Percentiles rank a stretch among this genome's conserved stretches.
Evolutionary conservation across 805 yeast species (phyloP).

Genomic region (Nakazawaea sp.): DNA sequence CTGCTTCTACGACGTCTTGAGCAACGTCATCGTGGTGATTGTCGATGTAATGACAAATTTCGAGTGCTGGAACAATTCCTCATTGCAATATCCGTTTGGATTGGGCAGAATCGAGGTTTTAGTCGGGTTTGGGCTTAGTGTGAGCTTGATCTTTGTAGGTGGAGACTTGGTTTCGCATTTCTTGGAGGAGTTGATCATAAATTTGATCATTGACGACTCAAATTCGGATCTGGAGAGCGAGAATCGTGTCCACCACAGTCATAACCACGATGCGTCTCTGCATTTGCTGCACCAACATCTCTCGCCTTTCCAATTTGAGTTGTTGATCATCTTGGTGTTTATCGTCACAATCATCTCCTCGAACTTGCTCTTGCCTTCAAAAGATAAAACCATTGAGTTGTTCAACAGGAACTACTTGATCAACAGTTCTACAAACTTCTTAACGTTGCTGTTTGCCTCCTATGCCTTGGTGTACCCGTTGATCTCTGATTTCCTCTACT

Average conservation of each 20-base stretch:
- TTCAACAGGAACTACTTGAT: conserved; percentile 13
- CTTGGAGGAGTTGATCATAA: conserved; percentile 64
- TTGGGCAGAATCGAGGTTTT: conserved; percentile 85
- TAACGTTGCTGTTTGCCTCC: conserved; percentile 35
- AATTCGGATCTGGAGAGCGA: conserved; percentile 12
- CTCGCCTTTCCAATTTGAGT: conserved; percentile 22
- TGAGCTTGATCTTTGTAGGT: conserved; percentile 85
- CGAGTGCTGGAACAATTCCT: conserved; percentile 82
- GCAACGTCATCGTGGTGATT: conserved; percentile 58
- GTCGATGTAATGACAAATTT: conserved; percentile 86
- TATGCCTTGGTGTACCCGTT: conserved; percentile 36
- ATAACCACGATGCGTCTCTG: conserved; percentile 12
- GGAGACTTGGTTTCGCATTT: conserved; percentile 82
- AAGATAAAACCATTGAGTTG: conserved; percentile 17
- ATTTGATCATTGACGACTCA: conserved; percentile 26
- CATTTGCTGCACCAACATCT: conserved; percentile 14
- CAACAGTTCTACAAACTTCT: conserved; percentile 23
- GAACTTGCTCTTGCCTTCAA: conserved; percentile 12
- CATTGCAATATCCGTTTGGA: conserved; percentile 87
- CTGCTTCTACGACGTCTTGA: conserved; percentile 79
- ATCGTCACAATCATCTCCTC: conserved; percentile 28
- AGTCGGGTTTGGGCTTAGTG: conserved; percentile 79
- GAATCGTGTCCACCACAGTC: conserved; percentile 22
- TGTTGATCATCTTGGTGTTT: conserved; percentile 18
- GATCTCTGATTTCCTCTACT: conserved; percentile 13